These are phyloP conservation scores for Tolypocladium nubicola DNA, from an alignment of 2,329 filamentous ascomycete species.

Conservation along the genomic window DNA sequence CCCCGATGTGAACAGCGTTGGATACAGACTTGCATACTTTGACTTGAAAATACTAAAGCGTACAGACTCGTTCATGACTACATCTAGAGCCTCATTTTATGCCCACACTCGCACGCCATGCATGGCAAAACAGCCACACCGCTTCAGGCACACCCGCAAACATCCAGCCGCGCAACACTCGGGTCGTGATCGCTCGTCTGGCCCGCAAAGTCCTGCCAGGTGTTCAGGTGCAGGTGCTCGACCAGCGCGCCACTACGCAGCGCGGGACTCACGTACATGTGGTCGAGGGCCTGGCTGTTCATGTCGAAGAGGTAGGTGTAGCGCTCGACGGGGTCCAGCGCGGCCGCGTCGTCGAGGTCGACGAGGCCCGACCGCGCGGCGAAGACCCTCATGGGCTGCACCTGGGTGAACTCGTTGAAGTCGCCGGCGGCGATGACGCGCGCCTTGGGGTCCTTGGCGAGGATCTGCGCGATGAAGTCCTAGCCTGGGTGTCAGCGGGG, in stretches of 20 bases:
- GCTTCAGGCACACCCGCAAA: slow-evolving; percentile 33
- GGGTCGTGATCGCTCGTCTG: slow-evolving; percentile 61
- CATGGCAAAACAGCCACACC: neutral
- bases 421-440: slow-evolving; percentile 53
- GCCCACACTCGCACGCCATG: neutral
- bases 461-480: slow-evolving; percentile 47
- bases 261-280: slow-evolving; percentile 53
- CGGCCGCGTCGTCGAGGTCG: slow-evolving; percentile 51
- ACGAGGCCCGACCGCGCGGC: slow-evolving; percentile 39
- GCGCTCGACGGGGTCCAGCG: slow-evolving; percentile 42
- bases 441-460: slow-evolving; percentile 43
- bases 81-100: neutral
- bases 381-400: slow-evolving; percentile 47
- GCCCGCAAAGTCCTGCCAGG: slow-evolving; percentile 48
- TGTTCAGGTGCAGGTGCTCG: slow-evolving; percentile 63
- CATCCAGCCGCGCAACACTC: slow-evolving; percentile 49
- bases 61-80: neutral
- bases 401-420: slow-evolving; percentile 63
- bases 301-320: slow-evolving; percentile 63
- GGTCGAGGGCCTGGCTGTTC: slow-evolving; percentile 61
- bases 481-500: slow-evolving; percentile 6
- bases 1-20: neutral
- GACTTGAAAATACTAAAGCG: neutral
- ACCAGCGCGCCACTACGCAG: slow-evolving; percentile 35
- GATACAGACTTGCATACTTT: neutral